Conservation (phyloP, 1,284 basidiomycete species). For the Dichomitus squalens region DNA sequence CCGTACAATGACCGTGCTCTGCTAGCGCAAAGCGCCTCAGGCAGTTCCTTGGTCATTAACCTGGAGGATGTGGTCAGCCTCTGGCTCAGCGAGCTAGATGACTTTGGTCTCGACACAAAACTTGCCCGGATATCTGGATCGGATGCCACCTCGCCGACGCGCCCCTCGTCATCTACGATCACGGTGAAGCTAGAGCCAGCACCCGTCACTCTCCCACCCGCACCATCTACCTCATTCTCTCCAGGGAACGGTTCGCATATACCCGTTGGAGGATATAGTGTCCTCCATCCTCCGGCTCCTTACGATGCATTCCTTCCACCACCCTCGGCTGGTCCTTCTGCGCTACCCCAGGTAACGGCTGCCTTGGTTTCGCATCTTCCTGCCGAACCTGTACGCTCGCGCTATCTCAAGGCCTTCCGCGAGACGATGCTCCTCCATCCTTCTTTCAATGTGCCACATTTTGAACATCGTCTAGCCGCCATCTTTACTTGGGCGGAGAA, state of each 20-base stretch:
- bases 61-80: slow-evolving; percentile 58
- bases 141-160: slow-evolving; percentile 12
- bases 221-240: slow-evolving; percentile 17
- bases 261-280: slow-evolving; percentile 8
- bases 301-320: slow-evolving; percentile 28
- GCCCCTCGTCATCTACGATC: slow-evolving; percentile 17
- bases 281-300: slow-evolving; percentile 20
- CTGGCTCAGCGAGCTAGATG: slow-evolving; percentile 46
- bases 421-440: slow-evolving; percentile 51
- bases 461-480: slow-evolving; percentile 46
- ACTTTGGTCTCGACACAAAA: slow-evolving; percentile 17
- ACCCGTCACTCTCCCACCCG: slow-evolving; percentile 33
- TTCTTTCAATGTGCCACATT: slow-evolving; percentile 53
- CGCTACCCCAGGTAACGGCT: slow-evolving; percentile 40
- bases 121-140: slow-evolving; percentile 9
- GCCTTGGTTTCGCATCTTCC: slow-evolving; percentile 44
- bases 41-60: slow-evolving; percentile 56
- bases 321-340: slow-evolving; percentile 15
- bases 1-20: slow-evolving; percentile 43
- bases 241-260: slow-evolving; percentile 8
- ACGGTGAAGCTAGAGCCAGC: slow-evolving; percentile 53
- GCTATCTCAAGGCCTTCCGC: slow-evolving; percentile 41
- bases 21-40: slow-evolving; percentile 41
- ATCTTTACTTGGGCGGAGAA: slow-evolving; percentile 45
- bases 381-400: slow-evolving; percentile 39